Evolutionary conservation across 1,284 basidiomycete genomes (phyloP), one percentile per base, ranked within the genome.

Genomic region (Vanrija humicola): DNA sequence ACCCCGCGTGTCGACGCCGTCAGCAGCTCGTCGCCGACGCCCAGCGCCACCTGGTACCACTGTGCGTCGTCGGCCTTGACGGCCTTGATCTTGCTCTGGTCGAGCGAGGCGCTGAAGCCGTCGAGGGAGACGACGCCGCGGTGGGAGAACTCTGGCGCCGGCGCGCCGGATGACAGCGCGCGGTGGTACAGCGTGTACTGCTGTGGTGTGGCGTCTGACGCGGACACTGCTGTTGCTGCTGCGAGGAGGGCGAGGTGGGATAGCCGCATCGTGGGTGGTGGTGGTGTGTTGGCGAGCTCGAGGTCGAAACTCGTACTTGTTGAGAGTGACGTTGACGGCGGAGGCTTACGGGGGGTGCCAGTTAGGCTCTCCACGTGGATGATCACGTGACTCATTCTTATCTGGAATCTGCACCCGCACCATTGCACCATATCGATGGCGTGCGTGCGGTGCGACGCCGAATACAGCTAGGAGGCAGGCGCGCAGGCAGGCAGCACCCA

Each of bases 11-110:
- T 56, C 7, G 57, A 59, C 8, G 56, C 48, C 15, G 52, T 54
- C 3, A 62, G 25, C 28, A 48, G 19, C 23, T 57, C 47, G 29
- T 48, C 56, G 0, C 39, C 57, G 9, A 59, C 44, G 12, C 52
- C 50, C 19, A 62, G 52, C 5, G 49, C 61, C n/a, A 62, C 52
- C 52, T 62, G 61, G 50, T 62, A 62, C 61, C 61, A 62, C 25
- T 29, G 38, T 15, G 25, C 26, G 10, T 14, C 43, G 3, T 42
- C 40, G 40, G 34, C 34, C 1, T 12, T 5, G 10, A 34, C 34
- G 12, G 26, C 7, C 21, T 46, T 46, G 28, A n/a, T 10, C 21
- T 46, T 26, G 18, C 16, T 12, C 21, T 25, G 16, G 21, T 46
- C 44, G 44, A 28, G 26, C n/a, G n/a, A 21, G 26, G 23, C 21